phyloP scores from a whole-genome alignment of 345 rosid species.

The Orychophragmus violaceus region DNA sequence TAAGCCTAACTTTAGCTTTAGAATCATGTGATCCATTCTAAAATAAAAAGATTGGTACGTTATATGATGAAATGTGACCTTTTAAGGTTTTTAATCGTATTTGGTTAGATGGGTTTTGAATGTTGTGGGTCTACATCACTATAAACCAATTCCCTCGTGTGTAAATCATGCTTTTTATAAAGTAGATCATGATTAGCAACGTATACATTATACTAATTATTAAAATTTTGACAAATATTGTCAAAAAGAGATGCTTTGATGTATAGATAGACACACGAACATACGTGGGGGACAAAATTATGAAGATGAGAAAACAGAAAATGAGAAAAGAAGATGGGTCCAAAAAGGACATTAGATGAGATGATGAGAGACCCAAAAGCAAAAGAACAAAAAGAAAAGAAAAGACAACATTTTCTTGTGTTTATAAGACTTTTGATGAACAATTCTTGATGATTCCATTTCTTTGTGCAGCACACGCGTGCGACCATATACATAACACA shows the following conservation, averaged over 20 bases:
- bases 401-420: slow-evolving; percentile 8
- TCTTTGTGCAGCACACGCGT: slow-evolving; percentile 24
- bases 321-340: slow-evolving; percentile 25
- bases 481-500: slow-evolving; percentile 9
- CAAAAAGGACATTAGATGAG: slow-evolving; percentile 26
- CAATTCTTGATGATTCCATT: slow-evolving; percentile 1
- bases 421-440: slow-evolving; percentile 6
- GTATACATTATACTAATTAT: neutral
- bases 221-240: neutral
- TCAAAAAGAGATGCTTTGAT: slow-evolving; percentile 4
- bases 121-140: slow-evolving; percentile 3
- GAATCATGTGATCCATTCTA: slow-evolving; percentile 2
- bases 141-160: neutral
- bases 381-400: neutral
- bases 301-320: slow-evolving; percentile 12
- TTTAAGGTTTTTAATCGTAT: neutral
- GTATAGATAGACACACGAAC: slow-evolving; percentile 20
- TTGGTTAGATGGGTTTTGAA: neutral
- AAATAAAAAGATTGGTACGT: neutral
- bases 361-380: slow-evolving; percentile 19
- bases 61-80: slow-evolving; percentile 29
- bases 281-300: slow-evolving; percentile 26
- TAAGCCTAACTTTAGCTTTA: slow-evolving; percentile 1
- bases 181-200: neutral
- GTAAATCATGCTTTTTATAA: neutral